These are phyloP conservation scores for Monoraphidium neglectum DNA, from an alignment of 139 green algal genomes.

Conservation along the genomic window DNA sequence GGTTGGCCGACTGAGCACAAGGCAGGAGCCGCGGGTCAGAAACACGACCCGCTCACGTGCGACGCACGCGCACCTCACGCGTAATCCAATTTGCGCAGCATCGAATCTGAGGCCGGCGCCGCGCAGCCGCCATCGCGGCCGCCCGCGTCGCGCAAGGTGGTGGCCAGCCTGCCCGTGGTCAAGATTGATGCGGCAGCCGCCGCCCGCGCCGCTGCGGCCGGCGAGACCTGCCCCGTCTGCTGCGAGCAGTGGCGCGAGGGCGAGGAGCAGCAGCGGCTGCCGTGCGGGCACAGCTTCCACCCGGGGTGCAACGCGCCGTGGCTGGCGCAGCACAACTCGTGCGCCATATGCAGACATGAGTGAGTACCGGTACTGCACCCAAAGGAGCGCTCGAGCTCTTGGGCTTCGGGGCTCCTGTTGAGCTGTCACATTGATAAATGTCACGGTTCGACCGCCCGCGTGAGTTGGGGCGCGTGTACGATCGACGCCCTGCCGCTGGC, in stretches of 20 bases:
- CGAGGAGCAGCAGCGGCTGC: constrained; percentile 70
- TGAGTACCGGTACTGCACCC: too few species aligned
- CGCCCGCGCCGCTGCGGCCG: constrained; percentile 30
- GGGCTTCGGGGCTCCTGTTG: too few species aligned
- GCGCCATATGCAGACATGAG: constrained; percentile 70
- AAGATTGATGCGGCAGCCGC: constrained; percentile 23
- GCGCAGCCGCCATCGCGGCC: constrained; percentile 26
- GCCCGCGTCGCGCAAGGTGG: constrained; percentile 40
- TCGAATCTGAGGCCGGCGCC: background rate
- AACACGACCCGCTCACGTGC: too few species aligned
- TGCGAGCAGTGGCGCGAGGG: constrained; percentile 45
- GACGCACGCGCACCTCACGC: too few species aligned
- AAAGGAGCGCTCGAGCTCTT: too few species aligned
- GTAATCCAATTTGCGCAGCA: background rate
- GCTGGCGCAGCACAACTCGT: constrained; percentile 73
- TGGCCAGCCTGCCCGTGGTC: constrained; percentile 36
- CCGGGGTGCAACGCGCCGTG: constrained; percentile 73
- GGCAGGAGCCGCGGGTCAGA: too few species aligned
- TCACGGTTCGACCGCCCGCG: constrained; percentile 8
- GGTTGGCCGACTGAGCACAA: too few species aligned
- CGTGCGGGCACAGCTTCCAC: constrained; percentile 79
- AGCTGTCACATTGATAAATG: background rate
- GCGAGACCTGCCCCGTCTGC: constrained; percentile 39
- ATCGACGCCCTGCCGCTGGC: background rate
- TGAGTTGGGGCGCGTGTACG: background rate